Conservation (phyloP, 495 filamentous ascomycete genomes). For the Letharia columbiana region DNA sequence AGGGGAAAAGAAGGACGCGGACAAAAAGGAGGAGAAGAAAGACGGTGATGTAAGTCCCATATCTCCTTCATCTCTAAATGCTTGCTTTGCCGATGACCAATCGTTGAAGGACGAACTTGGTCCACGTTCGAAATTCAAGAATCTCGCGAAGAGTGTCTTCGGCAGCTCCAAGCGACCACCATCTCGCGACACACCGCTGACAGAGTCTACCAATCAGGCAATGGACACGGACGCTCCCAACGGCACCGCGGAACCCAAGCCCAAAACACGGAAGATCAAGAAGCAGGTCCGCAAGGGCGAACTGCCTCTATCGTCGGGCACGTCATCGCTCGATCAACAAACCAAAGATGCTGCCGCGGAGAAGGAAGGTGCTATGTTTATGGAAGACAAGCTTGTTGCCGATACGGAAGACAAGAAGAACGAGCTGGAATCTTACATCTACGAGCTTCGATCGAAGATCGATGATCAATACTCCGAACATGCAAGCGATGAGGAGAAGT, state of each 20-base stretch:
- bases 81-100: slow-evolving; percentile 14
- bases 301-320: slow-evolving; percentile 76
- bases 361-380: slow-evolving; percentile 82
- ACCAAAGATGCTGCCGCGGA: slow-evolving; percentile 61
- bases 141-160: slow-evolving; percentile 23
- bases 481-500: slow-evolving; percentile 86
- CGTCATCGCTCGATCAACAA: slow-evolving; percentile 62
- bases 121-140: slow-evolving; percentile 23
- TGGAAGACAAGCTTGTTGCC: slow-evolving; percentile 96
- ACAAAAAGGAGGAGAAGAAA: slow-evolving; percentile 49
- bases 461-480: slow-evolving; percentile 84
- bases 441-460: slow-evolving; percentile 88
- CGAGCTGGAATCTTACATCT: slow-evolving; percentile 95
- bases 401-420: slow-evolving; percentile 99
- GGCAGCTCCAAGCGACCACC: slow-evolving; percentile 20
- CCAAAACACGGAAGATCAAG: slow-evolving; percentile 97
- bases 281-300: slow-evolving; percentile 99
- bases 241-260: slow-evolving; percentile 62
- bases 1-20: slow-evolving; percentile 32
- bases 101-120: slow-evolving; percentile 13
- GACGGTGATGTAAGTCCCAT: slow-evolving; percentile 59
- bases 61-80: slow-evolving; percentile 2
- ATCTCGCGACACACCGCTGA: slow-evolving; percentile 25
- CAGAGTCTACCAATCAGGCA: slow-evolving; percentile 46
- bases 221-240: slow-evolving; percentile 77